Conservation (phyloP, 2,329 filamentous ascomycete genomes). For the Rutstroemia sp. region DNA sequence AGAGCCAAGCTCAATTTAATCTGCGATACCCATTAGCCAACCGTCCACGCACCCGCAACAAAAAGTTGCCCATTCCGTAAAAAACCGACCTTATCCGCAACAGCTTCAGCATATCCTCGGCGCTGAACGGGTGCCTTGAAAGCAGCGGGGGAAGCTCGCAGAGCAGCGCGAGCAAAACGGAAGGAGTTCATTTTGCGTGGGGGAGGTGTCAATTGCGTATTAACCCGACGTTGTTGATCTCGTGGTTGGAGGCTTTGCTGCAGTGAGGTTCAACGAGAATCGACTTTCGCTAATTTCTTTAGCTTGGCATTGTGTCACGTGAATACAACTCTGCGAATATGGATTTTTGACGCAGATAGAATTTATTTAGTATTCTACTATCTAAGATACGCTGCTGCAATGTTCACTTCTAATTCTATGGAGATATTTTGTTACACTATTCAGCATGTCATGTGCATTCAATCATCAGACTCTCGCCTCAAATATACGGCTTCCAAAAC, state of each 20-base stretch:
- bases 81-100: slow-evolving; percentile 66
- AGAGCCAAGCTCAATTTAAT: slow-evolving; percentile 98
- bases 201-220: slow-evolving; percentile 35
- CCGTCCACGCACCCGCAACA: background rate
- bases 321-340: background rate
- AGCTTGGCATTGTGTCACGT: background rate
- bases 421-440: no score
- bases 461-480: no score
- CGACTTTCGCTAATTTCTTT: slow-evolving; percentile 3
- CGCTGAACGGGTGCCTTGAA: slow-evolving; percentile 72
- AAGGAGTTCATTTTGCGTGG: slow-evolving; percentile 77
- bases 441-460: no score
- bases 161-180: slow-evolving; percentile 83
- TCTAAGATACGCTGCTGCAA: background rate
- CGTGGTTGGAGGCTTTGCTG: slow-evolving; percentile 26
- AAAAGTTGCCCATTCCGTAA: background rate
- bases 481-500: no score
- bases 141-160: slow-evolving; percentile 73
- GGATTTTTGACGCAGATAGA: no score
- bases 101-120: slow-evolving; percentile 84
- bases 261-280: background rate
- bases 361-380: background rate
- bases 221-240: background rate
- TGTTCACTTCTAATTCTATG: background rate
- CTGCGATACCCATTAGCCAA: slow-evolving; percentile 33